Evolutionary conservation across 2,329 filamentous ascomycete genomes (phyloP), one percentile per base, ranked within the genome.

Genomic region (Exophiala alcalophila): DNA sequence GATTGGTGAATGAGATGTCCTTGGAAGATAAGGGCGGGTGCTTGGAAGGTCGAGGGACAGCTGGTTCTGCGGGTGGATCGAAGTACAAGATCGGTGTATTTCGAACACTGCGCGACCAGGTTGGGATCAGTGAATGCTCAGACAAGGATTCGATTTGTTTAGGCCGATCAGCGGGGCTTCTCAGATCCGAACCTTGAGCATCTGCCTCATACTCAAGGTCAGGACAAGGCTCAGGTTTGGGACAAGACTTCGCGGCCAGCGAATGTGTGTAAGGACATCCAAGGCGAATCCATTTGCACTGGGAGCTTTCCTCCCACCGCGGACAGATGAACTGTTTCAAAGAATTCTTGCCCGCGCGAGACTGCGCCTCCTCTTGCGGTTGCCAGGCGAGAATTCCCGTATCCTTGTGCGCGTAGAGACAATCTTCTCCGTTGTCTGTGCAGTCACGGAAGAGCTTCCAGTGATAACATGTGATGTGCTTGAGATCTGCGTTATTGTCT

Each of bases 381-480:
- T 49, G 35, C 41, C 43, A 42, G 16, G 41, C 41, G 5, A 49
- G 11, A 12, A 49, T 32, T 8, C 49, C 49, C 4, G 49, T 52
- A 14, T 44, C 35, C 11, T 29, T 12, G 40, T 52, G 49, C n/a
- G 46, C 46, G 29, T 31, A 52, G 14, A 31, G 29, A 35, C 49
- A 52, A 12, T 32, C 12, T 16, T 39, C 18, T 3, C 28, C 28
- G 16, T n/a, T 5, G 19, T 35, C 29, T 10, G 11, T 24, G 33
- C 49, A 52, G 4, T 15, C 9, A 9, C 23, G 31, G n/a, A 33
- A n/a, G 12, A 35, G 7, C 19, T 44, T 37, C 36, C 41, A 52
- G 23, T 34, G 51, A 28, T 39, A 41, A 23, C 50, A 53, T 18
- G 50, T 53, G 20, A 51, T 42, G 24, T 53, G 50, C 27, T 49